phyloP scores from a whole-genome alignment of 768 basidiomycete species.

The Gyrodon lividus region DNA sequence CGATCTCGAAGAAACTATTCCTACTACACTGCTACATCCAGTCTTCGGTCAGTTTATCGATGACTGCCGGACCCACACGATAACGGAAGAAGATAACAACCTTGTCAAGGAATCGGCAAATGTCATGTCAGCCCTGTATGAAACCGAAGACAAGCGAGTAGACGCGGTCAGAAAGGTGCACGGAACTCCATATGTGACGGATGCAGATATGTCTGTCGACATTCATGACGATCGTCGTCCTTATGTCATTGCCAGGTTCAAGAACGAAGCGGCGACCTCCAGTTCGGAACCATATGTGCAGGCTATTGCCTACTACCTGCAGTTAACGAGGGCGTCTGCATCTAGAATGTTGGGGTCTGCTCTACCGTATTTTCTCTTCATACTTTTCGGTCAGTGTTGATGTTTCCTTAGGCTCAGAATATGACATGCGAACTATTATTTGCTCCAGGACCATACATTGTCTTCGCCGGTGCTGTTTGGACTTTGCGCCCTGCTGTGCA shows the following conservation, averaged over 20 bases:
- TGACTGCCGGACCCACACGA: constrained; percentile 1
- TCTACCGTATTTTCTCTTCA: constrained; percentile 24
- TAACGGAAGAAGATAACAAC: constrained; percentile 2
- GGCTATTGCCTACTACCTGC: constrained; percentile 20
- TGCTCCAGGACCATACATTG: too few relatives aligned
- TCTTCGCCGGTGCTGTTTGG: too few relatives aligned
- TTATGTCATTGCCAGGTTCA: too few relatives aligned
- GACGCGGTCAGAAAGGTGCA: too few relatives aligned
- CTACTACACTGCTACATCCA: constrained; percentile 5
- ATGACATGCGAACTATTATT: background rate
- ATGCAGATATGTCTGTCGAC: too few relatives aligned
- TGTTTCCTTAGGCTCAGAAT: too few relatives aligned
- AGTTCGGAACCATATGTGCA: constrained; percentile 28
- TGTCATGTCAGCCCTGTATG: too few relatives aligned
- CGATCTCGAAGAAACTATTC: background rate
- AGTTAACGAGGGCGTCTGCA: constrained; percentile 8
- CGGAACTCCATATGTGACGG: too few relatives aligned
- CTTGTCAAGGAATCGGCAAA: constrained; percentile 16
- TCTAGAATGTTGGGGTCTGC: constrained; percentile 9
- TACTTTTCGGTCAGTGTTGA: constrained; percentile 17
- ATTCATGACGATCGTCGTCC: too few relatives aligned
- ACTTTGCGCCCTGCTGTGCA: constrained; percentile 27
- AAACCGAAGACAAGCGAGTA: too few relatives aligned
- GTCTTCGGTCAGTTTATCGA: constrained; percentile 11
- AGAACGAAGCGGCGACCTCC: too few relatives aligned